phyloP scores from a whole-genome alignment of 306 rosid genomes.

The Ochetophila trinervis region DNA sequence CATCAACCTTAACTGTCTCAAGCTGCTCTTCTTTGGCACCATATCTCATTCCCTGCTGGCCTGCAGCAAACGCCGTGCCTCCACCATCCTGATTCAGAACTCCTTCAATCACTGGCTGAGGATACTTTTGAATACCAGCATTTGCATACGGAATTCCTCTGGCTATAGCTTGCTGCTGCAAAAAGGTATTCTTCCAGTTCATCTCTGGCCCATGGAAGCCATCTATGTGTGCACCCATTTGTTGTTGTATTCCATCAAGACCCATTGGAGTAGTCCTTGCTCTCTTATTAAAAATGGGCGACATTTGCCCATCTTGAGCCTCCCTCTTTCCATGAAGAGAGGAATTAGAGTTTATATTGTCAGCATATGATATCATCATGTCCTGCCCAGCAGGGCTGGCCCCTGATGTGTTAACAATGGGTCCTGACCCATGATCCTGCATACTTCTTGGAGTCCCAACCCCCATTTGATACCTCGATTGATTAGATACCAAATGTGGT shows the following conservation, averaged over 20 bases:
- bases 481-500: conserved; percentile 48
- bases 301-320: conserved; percentile 69
- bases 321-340: conserved; percentile 72
- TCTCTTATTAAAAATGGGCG: conserved; percentile 66
- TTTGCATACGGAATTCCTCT: conserved; percentile 66
- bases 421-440: conserved; percentile 62
- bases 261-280: conserved; percentile 48
- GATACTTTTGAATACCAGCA: conserved; percentile 59
- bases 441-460: conserved; percentile 61
- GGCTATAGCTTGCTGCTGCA: conserved; percentile 61
- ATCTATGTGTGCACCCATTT: conserved; percentile 49
- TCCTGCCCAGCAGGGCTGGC: conserved; percentile 74
- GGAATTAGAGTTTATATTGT: conserved; percentile 46
- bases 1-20: conserved; percentile 65
- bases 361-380: conserved; percentile 50
- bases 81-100: conserved; percentile 61
- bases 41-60: conserved; percentile 59
- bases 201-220: conserved; percentile 65
- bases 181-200: conserved; percentile 67
- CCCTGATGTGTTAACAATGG: conserved; percentile 48
- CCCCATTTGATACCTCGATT: conserved; percentile 63
- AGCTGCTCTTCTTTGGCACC: conserved; percentile 83
- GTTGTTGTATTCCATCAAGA: conserved; percentile 67
- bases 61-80: conserved; percentile 48
- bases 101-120: conserved; percentile 75